These are phyloP conservation scores for Xylaria polymorpha DNA, from an alignment of 2,329 filamentous ascomycete genomes.

Conservation along the genomic window DNA sequence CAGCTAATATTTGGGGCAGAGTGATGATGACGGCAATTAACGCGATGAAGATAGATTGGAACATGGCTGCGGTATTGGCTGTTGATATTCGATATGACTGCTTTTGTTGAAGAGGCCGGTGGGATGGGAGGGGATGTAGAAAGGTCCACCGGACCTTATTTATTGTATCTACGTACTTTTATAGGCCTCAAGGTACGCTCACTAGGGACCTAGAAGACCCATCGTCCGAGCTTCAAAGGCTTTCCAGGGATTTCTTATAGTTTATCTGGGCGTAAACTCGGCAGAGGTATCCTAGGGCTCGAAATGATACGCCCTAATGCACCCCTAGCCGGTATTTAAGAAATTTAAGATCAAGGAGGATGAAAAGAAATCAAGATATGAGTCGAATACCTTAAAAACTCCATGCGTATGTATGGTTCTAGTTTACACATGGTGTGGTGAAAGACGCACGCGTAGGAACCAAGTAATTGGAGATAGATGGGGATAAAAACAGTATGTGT, in stretches of 20 bases:
- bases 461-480: neutral
- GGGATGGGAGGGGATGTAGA: neutral
- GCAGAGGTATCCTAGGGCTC: neutral
- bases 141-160: neutral
- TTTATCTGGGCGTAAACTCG: neutral
- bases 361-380: neutral
- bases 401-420: too few relatives aligned
- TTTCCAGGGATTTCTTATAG: neutral
- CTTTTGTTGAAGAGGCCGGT: neutral
- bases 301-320: neutral
- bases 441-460: neutral
- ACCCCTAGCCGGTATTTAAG: neutral
- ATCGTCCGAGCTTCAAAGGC: neutral
- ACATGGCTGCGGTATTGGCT: constrained; percentile 10
- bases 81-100: neutral
- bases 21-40: constrained; percentile 18
- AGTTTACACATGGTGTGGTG: neutral
- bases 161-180: neutral
- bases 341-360: neutral
- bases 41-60: neutral
- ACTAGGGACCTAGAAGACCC: neutral
- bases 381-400: neutral
- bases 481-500: neutral
- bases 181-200: neutral
- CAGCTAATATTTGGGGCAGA: constrained; percentile 20